Base-by-base conservation (phyloP, 2,329 filamentous ascomycete species). In the Fusarium buharicum region DNA sequence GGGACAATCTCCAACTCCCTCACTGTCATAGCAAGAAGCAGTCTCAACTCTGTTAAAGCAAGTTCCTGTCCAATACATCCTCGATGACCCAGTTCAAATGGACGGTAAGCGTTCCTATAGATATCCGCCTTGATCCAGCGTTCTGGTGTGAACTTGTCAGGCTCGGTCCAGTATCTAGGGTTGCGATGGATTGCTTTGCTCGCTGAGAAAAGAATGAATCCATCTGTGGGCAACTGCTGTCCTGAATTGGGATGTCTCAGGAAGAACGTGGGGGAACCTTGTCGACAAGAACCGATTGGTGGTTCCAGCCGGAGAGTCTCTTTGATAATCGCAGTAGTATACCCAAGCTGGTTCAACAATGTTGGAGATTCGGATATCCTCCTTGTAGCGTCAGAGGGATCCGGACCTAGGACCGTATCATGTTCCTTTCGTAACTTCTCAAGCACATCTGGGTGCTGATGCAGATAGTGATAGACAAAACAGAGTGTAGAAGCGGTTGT, bases 11-110 rank as follows among this genome's bases (percentile, higher is more conserved):
- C n/a, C n/a, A n/a, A n/a, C n/a, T n/a, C n/a, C n/a, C 18, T 64
- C 13, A 22, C 60, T n/a, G 54, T 30, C 3, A 67, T 38, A 3
- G 40, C 48, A 36, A 55, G 36, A 7, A 39, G 40, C n/a, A 67
- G 11, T 20, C 62, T 67, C 10, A 67, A 45, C 31, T 67, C 64
- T 11, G 82, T 75, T 70, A 84, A 77, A 3, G 81, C 85, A 39
- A 87, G 73, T 58, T 84, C 41, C 71, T 86, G 81, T 0, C 84
- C 85, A 30, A 87, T 80, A 58, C 85, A 88, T 38, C 81, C 82
- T 10, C 85, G 70, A 4, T 80, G 80, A 0, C 84, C 84, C 17
- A 80, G 75, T 39, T 80, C 79, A 66, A 87, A 88, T 0, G 82
- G 78, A 7, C 81, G 74, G 77, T 78, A 87, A 0, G 83, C 82